Evolutionary conservation across 2,329 filamentous ascomycete genomes (phyloP).

Genomic region (Ceratocystis colombiana): DNA sequence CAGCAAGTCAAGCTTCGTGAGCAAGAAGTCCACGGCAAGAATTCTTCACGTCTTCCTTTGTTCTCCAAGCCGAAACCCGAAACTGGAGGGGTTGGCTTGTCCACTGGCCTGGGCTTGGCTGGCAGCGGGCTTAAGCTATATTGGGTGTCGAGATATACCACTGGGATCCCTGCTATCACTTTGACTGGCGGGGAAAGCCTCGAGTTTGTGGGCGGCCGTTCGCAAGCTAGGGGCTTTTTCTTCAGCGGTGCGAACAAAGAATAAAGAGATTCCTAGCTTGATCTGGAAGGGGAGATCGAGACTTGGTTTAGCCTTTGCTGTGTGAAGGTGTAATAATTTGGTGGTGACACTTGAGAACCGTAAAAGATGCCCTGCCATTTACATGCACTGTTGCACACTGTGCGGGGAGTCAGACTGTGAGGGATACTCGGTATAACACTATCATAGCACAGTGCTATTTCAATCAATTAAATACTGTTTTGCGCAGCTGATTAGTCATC

Average conservation of each 20-base stretch:
- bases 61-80: background rate
- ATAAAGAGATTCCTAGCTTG: background rate
- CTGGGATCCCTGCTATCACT: constrained; percentile 9
- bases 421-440: background rate
- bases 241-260: background rate
- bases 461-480: background rate
- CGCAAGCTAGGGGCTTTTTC: constrained; percentile 3
- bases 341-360: background rate
- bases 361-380: background rate
- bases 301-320: background rate
- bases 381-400: background rate
- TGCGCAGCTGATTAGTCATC: background rate
- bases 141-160: constrained; percentile 13
- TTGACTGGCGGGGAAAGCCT: constrained; percentile 13
- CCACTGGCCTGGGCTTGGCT: background rate
- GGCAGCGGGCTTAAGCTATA: constrained; percentile 11
- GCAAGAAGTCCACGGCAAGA: background rate
- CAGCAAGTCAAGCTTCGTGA: background rate
- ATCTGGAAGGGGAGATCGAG: background rate
- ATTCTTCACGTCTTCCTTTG: background rate
- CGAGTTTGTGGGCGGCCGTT: background rate
- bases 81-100: constrained; percentile 13
- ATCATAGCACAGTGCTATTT: background rate
- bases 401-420: background rate
- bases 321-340: background rate